A percentile compares a stretch with the other conserved stretches of the same genome.
phyloP scores from a whole-genome alignment of 768 basidiomycete genomes.

The Lactarius deliciosus region DNA sequence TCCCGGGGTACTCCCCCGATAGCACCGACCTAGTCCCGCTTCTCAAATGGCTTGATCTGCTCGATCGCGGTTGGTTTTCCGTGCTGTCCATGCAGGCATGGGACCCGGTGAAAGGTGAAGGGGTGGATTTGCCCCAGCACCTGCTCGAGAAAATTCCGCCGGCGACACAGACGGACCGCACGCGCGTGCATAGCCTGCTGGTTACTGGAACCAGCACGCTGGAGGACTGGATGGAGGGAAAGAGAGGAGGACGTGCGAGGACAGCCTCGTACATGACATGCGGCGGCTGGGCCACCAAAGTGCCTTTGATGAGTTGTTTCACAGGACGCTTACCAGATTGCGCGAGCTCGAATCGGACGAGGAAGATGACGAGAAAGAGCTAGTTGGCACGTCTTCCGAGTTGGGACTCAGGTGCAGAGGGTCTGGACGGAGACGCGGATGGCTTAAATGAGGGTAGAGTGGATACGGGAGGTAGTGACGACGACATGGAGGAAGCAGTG shows the following conservation, averaged over 20 bases:
- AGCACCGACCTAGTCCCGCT: constrained; percentile 48
- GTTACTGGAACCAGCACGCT: constrained; percentile 56
- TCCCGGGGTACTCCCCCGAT: constrained; percentile 59
- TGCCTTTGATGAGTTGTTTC: constrained; percentile 63
- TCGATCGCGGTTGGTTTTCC: constrained; percentile 73
- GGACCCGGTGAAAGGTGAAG: constrained; percentile 51
- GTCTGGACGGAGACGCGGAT: background rate
- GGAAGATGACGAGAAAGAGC: constrained; percentile 16
- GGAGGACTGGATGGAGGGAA: constrained; percentile 64
- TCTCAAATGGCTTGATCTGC: constrained; percentile 66
- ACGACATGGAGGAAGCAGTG: constrained; percentile 15
- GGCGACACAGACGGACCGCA: constrained; percentile 67
- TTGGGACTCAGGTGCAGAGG: constrained; percentile 4
- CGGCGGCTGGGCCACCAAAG: constrained; percentile 56
- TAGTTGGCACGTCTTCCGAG: constrained; percentile 13
- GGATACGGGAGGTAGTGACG: constrained; percentile 1
- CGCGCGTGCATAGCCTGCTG: constrained; percentile 66
- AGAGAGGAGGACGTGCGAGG: constrained; percentile 32
- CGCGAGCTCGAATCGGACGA: constrained; percentile 36
- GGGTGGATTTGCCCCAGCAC: constrained; percentile 45
- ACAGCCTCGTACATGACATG: constrained; percentile 41
- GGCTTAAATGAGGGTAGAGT: background rate
- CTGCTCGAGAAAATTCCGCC: constrained; percentile 42
- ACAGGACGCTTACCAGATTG: constrained; percentile 58
- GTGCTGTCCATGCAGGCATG: constrained; percentile 65